These are phyloP conservation scores for Phytopythium mirpurense DNA, from an alignment of 352 stramenopile species.

Conservation along the genomic window DNA sequence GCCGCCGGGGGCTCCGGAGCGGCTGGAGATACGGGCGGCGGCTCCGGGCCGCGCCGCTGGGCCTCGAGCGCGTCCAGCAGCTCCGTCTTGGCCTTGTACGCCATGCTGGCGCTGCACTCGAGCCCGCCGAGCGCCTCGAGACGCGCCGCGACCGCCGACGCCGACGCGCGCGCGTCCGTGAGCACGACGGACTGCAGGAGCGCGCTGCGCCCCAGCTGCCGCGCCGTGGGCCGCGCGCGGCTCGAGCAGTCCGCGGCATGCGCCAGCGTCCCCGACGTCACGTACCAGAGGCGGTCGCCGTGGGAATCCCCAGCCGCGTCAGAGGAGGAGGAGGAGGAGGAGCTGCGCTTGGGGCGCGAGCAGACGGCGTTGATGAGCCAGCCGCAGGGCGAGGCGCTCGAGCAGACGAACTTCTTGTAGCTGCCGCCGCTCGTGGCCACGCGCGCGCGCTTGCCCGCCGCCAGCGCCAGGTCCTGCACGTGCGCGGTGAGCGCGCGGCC, in stretches of 20 bases:
- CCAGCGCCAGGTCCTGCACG: slow-evolving; percentile 47
- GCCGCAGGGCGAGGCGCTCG: slow-evolving; percentile 25
- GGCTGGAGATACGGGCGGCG: neutral
- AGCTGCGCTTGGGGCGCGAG: slow-evolving; percentile 26
- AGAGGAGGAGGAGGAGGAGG: too few relatives aligned
- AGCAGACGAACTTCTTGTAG: slow-evolving; percentile 56
- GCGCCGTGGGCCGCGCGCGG: slow-evolving; percentile 32
- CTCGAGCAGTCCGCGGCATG: slow-evolving; percentile 33
- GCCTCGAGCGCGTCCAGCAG: slow-evolving; percentile 31
- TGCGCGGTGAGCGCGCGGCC: slow-evolving; percentile 40
- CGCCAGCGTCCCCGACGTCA: slow-evolving; percentile 36
- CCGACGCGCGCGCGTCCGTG: slow-evolving; percentile 34
- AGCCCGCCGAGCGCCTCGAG: slow-evolving; percentile 21
- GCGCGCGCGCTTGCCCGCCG: slow-evolving; percentile 33
- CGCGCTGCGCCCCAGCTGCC: slow-evolving; percentile 33
- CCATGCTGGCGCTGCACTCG: slow-evolving; percentile 48
- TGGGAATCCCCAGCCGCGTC: too few relatives aligned
- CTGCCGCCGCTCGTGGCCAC: slow-evolving; percentile 46
- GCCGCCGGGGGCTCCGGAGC: neutral
- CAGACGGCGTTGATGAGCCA: slow-evolving; percentile 50
- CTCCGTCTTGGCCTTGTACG: slow-evolving; percentile 56
- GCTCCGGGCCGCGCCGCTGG: slow-evolving; percentile 10
- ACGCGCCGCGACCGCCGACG: slow-evolving; percentile 28
- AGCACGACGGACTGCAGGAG: slow-evolving; percentile 39
- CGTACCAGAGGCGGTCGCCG: slow-evolving; percentile 33